These are phyloP conservation scores for Brassica incana DNA, from an alignment of 345 rosid genomes.

Conservation along the genomic window DNA sequence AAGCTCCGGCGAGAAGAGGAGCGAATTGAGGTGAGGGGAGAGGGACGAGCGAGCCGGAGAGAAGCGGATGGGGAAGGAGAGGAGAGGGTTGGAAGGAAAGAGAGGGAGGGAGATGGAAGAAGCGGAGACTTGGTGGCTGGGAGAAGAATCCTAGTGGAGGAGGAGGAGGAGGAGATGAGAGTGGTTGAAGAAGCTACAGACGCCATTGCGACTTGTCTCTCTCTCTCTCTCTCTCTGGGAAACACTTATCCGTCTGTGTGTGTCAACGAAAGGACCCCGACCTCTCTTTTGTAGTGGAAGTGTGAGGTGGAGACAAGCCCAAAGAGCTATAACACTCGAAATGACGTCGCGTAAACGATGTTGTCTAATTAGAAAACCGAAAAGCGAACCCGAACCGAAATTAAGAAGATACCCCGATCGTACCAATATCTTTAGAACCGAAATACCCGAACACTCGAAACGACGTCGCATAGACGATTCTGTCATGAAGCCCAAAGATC, in stretches of 20 bases:
- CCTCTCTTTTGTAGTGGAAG: conserved; percentile 26
- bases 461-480: background rate
- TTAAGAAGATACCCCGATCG: too few relatives aligned
- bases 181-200: conserved; percentile 64
- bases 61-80: conserved; percentile 49
- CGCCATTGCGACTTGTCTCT: conserved; percentile 52
- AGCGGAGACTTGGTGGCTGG: conserved; percentile 45
- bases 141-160: conserved; percentile 48
- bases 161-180: conserved; percentile 60
- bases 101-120: conserved; percentile 40
- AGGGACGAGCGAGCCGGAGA: conserved; percentile 45
- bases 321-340: background rate
- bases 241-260: conserved; percentile 26
- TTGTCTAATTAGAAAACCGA: background rate
- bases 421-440: too few relatives aligned
- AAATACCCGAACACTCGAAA: too few relatives aligned
- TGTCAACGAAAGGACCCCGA: conserved; percentile 15
- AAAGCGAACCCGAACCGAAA: too few relatives aligned
- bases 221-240: background rate
- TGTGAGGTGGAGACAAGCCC: conserved; percentile 36
- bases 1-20: conserved; percentile 55
- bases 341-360: background rate
- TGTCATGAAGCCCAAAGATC: too few relatives aligned
- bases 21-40: conserved; percentile 44
- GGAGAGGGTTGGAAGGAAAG: conserved; percentile 48